These are phyloP conservation scores for Laguncularia racemosa DNA, from an alignment of 345 rosid species.

Conservation along the genomic window DNA sequence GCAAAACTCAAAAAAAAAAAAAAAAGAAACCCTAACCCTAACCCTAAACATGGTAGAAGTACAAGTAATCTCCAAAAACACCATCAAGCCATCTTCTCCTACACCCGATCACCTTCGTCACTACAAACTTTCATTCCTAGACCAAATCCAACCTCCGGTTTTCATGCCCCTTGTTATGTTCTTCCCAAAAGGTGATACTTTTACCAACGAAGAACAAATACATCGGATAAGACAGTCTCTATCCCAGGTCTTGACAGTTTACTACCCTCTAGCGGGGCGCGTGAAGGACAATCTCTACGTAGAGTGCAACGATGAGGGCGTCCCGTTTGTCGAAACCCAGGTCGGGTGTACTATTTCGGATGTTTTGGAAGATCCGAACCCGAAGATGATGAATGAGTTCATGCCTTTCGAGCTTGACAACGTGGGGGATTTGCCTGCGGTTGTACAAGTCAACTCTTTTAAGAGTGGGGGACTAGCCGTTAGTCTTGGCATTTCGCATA, in stretches of 20 bases:
- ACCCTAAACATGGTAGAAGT: slow-evolving; percentile 11
- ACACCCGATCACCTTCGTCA: slow-evolving; percentile 24
- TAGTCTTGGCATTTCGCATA: slow-evolving; percentile 27
- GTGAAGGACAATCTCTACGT: slow-evolving; percentile 19
- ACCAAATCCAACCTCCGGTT: slow-evolving; percentile 28
- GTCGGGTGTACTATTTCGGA: slow-evolving; percentile 12
- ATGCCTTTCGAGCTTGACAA: slow-evolving; percentile 12
- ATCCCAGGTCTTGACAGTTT: slow-evolving; percentile 13
- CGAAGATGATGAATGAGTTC: slow-evolving; percentile 13
- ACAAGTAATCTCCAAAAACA: slow-evolving; percentile 17
- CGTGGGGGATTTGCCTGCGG: slow-evolving; percentile 6
- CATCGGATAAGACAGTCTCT: slow-evolving; percentile 15
- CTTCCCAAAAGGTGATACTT: slow-evolving; percentile 11
- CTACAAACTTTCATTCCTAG: slow-evolving; percentile 28
- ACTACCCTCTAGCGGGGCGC: slow-evolving; percentile 29
- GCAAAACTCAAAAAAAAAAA: background rate
- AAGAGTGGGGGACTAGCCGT: slow-evolving; percentile 40
- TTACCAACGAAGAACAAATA: slow-evolving; percentile 2
- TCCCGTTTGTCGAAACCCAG: slow-evolving; percentile 19
- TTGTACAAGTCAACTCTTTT: slow-evolving; percentile 20
- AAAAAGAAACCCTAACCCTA: background rate
- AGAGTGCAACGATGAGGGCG: slow-evolving; percentile 29
- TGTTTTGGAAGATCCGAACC: slow-evolving; percentile 11
- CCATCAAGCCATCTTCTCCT: slow-evolving; percentile 33
- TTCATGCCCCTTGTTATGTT: slow-evolving; percentile 27